Evolutionary conservation across 768 basidiomycete genomes (phyloP), one percentile per base, ranked within the genome.

Genomic region (Coprinopsis marcescibilis): DNA sequence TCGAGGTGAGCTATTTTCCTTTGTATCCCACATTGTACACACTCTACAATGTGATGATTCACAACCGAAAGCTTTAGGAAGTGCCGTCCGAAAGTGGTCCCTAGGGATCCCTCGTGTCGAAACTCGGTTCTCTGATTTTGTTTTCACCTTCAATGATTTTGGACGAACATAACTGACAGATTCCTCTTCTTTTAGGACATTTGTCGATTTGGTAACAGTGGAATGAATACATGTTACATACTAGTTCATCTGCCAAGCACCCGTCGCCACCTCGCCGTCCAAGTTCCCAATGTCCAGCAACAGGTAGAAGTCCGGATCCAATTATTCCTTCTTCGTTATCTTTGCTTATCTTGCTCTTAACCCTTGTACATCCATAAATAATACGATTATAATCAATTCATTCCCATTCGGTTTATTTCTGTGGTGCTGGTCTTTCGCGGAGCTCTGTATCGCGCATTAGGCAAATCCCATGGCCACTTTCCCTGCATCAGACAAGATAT

Each of bases 381-480:
- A n/a, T n/a, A n/a, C n/a, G n/a, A n/a, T n/a, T n/a, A n/a, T n/a
- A n/a, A n/a, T n/a, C n/a, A n/a, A n/a, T n/a, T n/a, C n/a, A n/a
- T n/a, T n/a, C n/a, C n/a, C n/a, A n/a, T n/a, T n/a, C n/a, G n/a
- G n/a, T n/a, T n/a, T n/a, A n/a, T n/a, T n/a, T n/a, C n/a, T n/a
- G n/a, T n/a, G n/a, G n/a, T n/a, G n/a, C n/a, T n/a, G n/a, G n/a
- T n/a, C n/a, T n/a, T n/a, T n/a, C n/a, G n/a, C n/a, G n/a, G n/a
- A n/a, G n/a, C n/a, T 39, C 38, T 39, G 17, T 10, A 42, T 27
- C 7, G 12, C 5, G 19, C 27, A 21, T 34, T 13, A 41, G 38
- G 19, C 21, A 19, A 72, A 53, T 3, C 70, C 73, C 70, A 73
- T 72, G 3, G 72, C 73, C 38, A 59, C 60, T 40, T 59, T 61